Evolutionary conservation across 1,139 yeast genomes (phyloP), one percentile per base, ranked within the genome.

Genomic region (Geotrichum restrictum): DNA sequence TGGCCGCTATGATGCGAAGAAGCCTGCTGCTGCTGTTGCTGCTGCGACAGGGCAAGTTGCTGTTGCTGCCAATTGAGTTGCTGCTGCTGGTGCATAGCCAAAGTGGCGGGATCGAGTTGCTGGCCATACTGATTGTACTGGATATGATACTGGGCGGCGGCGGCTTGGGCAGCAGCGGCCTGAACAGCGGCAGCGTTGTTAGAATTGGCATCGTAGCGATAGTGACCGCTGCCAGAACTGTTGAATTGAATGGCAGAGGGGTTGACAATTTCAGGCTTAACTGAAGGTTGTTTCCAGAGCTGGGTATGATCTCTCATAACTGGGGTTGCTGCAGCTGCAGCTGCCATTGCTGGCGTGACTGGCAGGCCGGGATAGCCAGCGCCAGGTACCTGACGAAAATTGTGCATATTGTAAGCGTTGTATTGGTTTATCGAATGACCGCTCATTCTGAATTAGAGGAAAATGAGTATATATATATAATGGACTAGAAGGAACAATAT

Each of bases 51-150:
- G 11, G 34, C 38, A 4, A 31, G 24, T 22, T 45, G 48, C 48
- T 34, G 39, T n/a, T 45, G 48, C 34, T 45, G 48, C 48, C 48
- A 45, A 41, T 37, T 24, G 18, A 34, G 21, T 19, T 45, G 48
- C 19, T 40, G 44, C 44, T 40, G 43, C 41, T 44, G 48, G 21
- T 45, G 48, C 24, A 45, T 24, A 24, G 33, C 41, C 19, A 45
- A 41, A 3, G 41, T 18, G 16, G 48, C 19, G 24, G 48, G 48
- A 16, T 45, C 48, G n/a, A 45, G 22, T 10, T 45, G 48, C 16
- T 37, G 41, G 24, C 44, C 44, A 24, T 40, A 40, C 44, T 40
- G 44, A 14, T 13, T 40, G 33, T 40, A 40, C 18, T 40, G 44
- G 11, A 40, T 5, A 22, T 40, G 44, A 24, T 40, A 40, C n/a